Evolutionary conservation across 768 basidiomycete genomes (phyloP), one percentile per base, ranked within the genome.

Genomic region (Boletus subparvulus): DNA sequence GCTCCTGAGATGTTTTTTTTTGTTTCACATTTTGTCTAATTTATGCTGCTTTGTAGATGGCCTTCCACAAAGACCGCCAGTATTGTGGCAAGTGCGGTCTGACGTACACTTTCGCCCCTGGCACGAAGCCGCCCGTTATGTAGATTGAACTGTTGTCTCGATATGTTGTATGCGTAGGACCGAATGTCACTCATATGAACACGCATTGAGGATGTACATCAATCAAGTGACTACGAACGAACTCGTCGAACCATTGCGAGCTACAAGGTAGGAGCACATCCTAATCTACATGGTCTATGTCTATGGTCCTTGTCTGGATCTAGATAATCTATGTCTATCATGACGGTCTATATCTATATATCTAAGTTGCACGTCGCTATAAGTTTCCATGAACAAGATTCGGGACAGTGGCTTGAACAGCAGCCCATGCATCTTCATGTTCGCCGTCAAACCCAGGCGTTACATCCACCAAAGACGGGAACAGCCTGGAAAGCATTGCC

Each of bases 11-110:
- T 14, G 13, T 21, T 6, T 21, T 21, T n/a, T 45, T 44, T 54
- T 19, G 37, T 35, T 35, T 43, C 32, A 1, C 4, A 17, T 12
- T 17, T 28, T 6, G 11, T 30, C 30, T 17, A 21, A 55, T 45
- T 63, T 28, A 59, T 75, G 43, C 51, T 2, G 21, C 11, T 69
- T 55, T 61, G 50, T 71, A 90, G 94, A 98, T 98, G 96, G 94
- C 94, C 59, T 94, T 94, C 87, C 96, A 99, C 84, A 83, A 90
- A 65, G 93, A 98, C 77, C 88, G 96, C 65, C 96, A 98, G 78
- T 95, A 96, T 78, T 98, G 95, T 75, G 95, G 96, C 78, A 92
- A 92, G 79, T 94, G 92, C 61, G 90, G 90, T 47, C 74, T 93
- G 76, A 92, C 90, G 49, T 92, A 92, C 80, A 85, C 87, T 55